Conservation (phyloP, 2,329 filamentous ascomycete genomes). For the Escovopsis sp. region DNA sequence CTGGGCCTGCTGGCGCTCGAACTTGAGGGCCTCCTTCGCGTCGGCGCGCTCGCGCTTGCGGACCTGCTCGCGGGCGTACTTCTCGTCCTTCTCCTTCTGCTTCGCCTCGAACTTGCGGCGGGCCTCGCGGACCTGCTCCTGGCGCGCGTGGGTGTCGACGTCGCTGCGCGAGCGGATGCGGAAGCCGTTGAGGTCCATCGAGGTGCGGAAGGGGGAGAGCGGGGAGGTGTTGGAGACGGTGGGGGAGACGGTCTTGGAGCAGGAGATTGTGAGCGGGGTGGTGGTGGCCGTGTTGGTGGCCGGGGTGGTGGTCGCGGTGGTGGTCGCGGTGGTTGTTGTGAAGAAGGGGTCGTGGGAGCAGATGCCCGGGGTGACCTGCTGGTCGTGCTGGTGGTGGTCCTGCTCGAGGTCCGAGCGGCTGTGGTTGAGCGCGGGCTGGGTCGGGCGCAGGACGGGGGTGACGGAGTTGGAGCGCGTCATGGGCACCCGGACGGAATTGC, state of each 20-base stretch:
- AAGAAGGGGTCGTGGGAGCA: constrained; percentile 19
- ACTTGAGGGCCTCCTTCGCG: constrained; percentile 37
- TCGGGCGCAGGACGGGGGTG: constrained; percentile 19
- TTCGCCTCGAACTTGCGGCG: constrained; percentile 49
- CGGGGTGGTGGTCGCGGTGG: too few relatives aligned
- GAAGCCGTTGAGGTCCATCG: constrained; percentile 42
- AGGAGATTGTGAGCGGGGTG: constrained; percentile 13
- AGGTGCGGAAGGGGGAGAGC: constrained; percentile 40
- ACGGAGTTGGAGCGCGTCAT: constrained; percentile 16
- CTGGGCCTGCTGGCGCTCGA: constrained; percentile 31
- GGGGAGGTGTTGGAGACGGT: constrained; percentile 16
- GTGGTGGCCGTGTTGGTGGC: too few relatives aligned
- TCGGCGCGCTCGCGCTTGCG: constrained; percentile 44
- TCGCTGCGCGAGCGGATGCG: constrained; percentile 47
- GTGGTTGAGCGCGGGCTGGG: constrained; percentile 22
- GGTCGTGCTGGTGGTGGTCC: too few relatives aligned
- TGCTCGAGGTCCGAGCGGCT: constrained; percentile 38
- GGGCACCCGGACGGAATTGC: constrained; percentile 14
- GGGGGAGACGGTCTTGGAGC: constrained; percentile 11
- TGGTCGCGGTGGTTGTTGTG: too few relatives aligned
- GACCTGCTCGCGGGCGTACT: constrained; percentile 44
- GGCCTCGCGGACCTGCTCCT: constrained; percentile 44
- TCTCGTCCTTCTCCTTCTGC: constrained; percentile 47
- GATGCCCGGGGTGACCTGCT: constrained; percentile 20
- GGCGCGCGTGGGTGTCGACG: constrained; percentile 37